Base-by-base conservation (phyloP, 768 basidiomycete species). In the Russula olivacea region DNA sequence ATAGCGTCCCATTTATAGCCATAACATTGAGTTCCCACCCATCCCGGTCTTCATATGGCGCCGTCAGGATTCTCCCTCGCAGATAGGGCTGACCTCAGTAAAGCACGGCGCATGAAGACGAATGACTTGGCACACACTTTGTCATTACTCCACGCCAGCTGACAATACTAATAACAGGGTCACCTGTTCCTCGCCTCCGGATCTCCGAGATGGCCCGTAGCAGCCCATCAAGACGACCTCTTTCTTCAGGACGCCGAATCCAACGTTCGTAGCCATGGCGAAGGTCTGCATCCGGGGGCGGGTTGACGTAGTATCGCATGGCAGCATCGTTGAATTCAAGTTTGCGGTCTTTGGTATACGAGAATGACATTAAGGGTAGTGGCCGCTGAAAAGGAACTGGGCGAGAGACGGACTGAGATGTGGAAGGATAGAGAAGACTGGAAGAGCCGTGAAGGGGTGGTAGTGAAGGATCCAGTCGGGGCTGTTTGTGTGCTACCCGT, bases 101-200 rank as follows among this genome's bases (percentile, higher is more conserved):
- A 55, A 63, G 68, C 53, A 66, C 68, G 19, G 60, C 45, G 10
- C 32, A 51, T 25, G 15, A 53, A 51, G 48, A 47, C 40, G 19
- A 54, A 50, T 38, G 34, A 47, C 23, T 58, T 3, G 15, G 15
- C 48, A 71, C 80, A 76, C 72, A 91, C 89, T 86, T 92, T 63
- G 92, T 93, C 79, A 92, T 83, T 57, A 92, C 80, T 12, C 91
- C 91, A 69, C 91, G 79, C 91, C 91, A 94, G 11, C 80, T 76
- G 56, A 89, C 78, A 32, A 87, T 80, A 1, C 78, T 81, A 30
- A 87, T 77, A 59, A 81, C 82, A 28, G 75, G 76, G 21, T 68
- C 25, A 69, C 62, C 40, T 75, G 73, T 55, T 76, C 69, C 63
- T 71, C 73, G 40, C 63, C 68, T 59, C 77, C 79, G 61, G 77